Base-by-base conservation (phyloP, 768 basidiomycete species). In the Agaricus subrufescens region DNA sequence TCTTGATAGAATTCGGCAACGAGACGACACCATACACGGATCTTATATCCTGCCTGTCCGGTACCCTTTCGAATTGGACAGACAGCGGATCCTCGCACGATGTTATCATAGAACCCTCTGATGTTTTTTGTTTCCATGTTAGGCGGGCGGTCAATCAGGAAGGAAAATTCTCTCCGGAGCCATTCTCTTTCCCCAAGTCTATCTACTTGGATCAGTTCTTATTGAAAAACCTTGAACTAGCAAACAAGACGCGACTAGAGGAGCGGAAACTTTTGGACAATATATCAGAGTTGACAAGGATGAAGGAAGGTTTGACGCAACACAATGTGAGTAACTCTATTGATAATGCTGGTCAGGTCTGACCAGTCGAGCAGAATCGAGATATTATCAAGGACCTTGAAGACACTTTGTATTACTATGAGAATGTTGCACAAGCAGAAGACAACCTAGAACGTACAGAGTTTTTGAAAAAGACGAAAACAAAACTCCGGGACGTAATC, bases 141-240 rank as follows among this genome's bases (percentile, higher is more conserved):
- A 68, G 57, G 26, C 65, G 67, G 27, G 56, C 49, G 6, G 30
- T 65, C 11, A 52, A 60, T 9, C 34, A 64, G 9, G 44, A 64
- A 26, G 58, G 61, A 30, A 71, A 68, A 58, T 56, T 68, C 2
- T 61, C 68, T 2, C 60, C 67, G 1, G 74, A 78, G 39, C 70
- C 72, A 1, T 85, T 91, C 60, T 67, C 65, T 12, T 93, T 79
- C 61, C 89, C 90, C 2, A 81, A 79, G 60, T 72, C 74, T 19
- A 72, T 93, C 46, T 90, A 82, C 65, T 72, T 92, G 46, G 91
- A 93, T 64, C 81, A 84, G 50, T 93, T 90, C 61, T 60, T 91
- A 59, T 74, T 74, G 48, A 75, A 77, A 49, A 89, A 88, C 42
- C 61, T 80, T 3, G 74, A 75, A n/a, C 29, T 77, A 15, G 69